phyloP scores from a whole-genome alignment of 2,329 filamentous ascomycete genomes.

The Neonectria coccinea region DNA sequence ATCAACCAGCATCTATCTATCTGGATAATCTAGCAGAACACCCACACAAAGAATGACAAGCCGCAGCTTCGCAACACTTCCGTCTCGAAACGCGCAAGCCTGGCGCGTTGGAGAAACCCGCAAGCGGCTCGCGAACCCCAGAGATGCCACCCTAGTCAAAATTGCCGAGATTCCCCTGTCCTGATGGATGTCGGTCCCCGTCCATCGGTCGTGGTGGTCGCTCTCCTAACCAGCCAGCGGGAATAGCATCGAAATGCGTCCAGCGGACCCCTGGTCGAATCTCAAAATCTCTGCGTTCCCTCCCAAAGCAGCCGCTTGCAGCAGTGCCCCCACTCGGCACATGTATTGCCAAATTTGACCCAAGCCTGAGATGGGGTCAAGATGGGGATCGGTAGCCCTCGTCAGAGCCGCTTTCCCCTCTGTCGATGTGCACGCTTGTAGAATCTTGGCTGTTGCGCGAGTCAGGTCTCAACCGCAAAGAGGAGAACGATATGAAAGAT shows the following conservation, averaged over 20 bases:
- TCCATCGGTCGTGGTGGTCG: conserved; percentile 3
- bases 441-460: neutral
- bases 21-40: neutral
- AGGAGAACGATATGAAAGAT: neutral
- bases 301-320: conserved; percentile 17
- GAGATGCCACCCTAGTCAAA: conserved; percentile 7
- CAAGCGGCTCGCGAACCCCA: conserved; percentile 15
- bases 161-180: conserved; percentile 11
- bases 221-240: conserved; percentile 15
- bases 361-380: conserved; percentile 4
- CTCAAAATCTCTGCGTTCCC: conserved; percentile 22
- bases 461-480: neutral
- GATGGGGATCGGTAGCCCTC: neutral
- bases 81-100: neutral
- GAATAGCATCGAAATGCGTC: conserved; percentile 10
- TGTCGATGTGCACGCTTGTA: neutral
- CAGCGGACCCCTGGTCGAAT: conserved; percentile 7
- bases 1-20: neutral
- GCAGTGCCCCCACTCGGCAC: conserved; percentile 8
- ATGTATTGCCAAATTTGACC: conserved; percentile 2
- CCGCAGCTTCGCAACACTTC: neutral
- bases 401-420: neutral
- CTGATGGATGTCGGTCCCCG: conserved; percentile 1
- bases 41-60: neutral
- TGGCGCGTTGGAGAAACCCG: conserved; percentile 10